Evolutionary conservation across 73 alveolate genomes (phyloP).

Genomic region (Paramecium tetraurelia): DNA sequence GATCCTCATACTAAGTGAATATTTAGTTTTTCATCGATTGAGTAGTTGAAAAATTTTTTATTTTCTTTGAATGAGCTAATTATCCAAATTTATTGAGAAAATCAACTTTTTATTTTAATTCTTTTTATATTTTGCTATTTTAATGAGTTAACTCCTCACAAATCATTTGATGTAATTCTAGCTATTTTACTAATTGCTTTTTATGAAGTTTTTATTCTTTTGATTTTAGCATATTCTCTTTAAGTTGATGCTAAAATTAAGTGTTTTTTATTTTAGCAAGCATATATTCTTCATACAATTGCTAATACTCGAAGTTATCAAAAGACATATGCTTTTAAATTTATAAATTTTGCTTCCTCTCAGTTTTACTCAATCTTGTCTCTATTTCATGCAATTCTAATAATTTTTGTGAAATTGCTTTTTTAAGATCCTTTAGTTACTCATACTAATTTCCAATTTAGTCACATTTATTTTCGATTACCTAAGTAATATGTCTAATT

Average conservation of each 20-base stretch:
- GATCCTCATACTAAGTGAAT: not conserved
- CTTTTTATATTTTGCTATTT: not conserved
- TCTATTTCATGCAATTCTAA: not conserved
- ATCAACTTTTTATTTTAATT: not conserved
- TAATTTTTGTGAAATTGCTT: not conserved
- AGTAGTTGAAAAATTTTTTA: not conserved
- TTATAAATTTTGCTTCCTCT: not conserved
- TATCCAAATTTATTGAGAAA: not conserved
- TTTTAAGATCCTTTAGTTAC: not conserved
- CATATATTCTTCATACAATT: not conserved
- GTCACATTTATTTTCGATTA: not conserved
- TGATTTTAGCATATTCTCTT: not conserved
- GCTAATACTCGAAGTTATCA: not conserved
- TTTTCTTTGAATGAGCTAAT: not conserved
- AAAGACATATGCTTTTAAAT: not conserved
- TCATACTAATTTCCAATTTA: not conserved
- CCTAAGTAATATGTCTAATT: not conserved
- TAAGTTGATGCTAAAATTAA: not conserved
- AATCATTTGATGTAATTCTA: not conserved
- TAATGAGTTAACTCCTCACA: not conserved
- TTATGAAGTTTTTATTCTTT: not conserved
- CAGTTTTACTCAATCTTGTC: not conserved
- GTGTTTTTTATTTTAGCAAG: not conserved
- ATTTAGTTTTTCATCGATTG: not conserved
- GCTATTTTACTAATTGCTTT: not conserved